A percentile compares a stretch with the other conserved stretches of the same genome.
phyloP scores from a whole-genome alignment of 805 yeast genomes.

The Saturnispora silvae region DNA sequence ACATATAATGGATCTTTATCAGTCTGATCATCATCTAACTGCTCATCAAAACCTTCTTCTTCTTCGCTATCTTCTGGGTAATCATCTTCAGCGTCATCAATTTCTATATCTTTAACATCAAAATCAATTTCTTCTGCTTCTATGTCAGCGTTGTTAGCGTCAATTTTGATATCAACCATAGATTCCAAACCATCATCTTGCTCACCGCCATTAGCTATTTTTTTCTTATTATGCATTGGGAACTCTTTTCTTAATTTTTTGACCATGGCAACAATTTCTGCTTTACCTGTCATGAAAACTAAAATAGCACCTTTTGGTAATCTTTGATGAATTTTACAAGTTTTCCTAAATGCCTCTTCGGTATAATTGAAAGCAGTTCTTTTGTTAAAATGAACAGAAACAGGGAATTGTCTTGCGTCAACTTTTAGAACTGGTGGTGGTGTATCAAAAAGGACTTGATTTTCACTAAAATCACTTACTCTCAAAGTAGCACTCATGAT shows the following conservation, averaged over 20 bases:
- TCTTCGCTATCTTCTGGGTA: conserved; percentile 33
- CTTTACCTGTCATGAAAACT: conserved; percentile 88
- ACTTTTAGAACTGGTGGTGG: conserved; percentile 87
- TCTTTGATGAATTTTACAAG: conserved; percentile 74
- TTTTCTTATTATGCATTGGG: conserved; percentile 33
- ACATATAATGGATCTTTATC: conserved; percentile 76
- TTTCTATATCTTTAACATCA: conserved; percentile 29
- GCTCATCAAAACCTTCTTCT: conserved; percentile 65
- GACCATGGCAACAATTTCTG: conserved; percentile 74
- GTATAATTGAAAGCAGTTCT: conserved; percentile 69
- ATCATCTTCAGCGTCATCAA: conserved; percentile 32
- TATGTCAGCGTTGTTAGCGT: conserved; percentile 50
- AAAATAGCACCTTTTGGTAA: conserved; percentile 93
- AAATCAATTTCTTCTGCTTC: conserved; percentile 89
- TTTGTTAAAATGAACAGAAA: conserved; percentile 79
- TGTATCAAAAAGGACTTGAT: conserved; percentile 47
- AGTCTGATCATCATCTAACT: conserved; percentile 58
- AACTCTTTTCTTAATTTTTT: conserved; percentile 57
- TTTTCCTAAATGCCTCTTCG: conserved; percentile 77
- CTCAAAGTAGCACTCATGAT: conserved; percentile 97
- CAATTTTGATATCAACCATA: conserved; percentile 36
- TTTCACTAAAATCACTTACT: conserved; percentile 88
- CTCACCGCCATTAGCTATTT: conserved; percentile 5
- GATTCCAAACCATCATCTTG: conserved; percentile 26
- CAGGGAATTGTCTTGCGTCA: conserved; percentile 91